Percentiles rank a stretch among this genome's conserved stretches.
Evolutionary conservation across 2,329 filamentous ascomycete genomes (phyloP).

Genomic region (Phoma sp.): DNA sequence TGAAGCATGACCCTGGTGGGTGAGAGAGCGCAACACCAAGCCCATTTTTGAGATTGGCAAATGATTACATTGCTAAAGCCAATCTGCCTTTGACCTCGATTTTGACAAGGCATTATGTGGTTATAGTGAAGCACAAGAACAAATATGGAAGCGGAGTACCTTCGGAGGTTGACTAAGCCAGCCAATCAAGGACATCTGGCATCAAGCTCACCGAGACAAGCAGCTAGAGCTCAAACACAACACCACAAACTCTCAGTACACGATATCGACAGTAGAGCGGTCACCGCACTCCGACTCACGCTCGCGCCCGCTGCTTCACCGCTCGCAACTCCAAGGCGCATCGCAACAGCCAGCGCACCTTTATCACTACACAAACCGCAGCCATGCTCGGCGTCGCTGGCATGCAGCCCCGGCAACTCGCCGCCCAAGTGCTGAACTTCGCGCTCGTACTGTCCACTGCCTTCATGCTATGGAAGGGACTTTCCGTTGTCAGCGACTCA

Average conservation of each 20-base stretch:
- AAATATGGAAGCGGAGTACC: neutral
- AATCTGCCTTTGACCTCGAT: too few species aligned
- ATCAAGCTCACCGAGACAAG: conserved; percentile 29
- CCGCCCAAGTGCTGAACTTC: conserved; percentile 86
- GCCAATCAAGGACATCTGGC: conserved; percentile 38
- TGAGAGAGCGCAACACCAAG: neutral
- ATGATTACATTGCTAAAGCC: too few species aligned
- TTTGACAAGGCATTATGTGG: neutral
- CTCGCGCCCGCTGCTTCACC: neutral
- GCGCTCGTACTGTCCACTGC: conserved; percentile 87
- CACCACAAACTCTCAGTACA: conserved; percentile 4
- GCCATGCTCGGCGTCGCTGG: conserved; percentile 57
- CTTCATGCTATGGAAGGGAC: conserved; percentile 91
- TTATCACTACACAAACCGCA: conserved; percentile 17
- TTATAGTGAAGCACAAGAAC: neutral
- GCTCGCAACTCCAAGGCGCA: neutral
- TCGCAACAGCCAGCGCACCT: neutral
- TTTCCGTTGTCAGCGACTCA: conserved; percentile 75
- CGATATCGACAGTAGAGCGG: neutral
- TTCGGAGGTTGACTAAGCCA: conserved; percentile 27
- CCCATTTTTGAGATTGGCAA: neutral
- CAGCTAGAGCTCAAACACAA: conserved; percentile 16
- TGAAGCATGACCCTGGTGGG: neutral
- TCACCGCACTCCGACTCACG: neutral
- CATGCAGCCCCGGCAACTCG: conserved; percentile 78